phyloP scores from a whole-genome alignment of 2,329 filamentous ascomycete genomes.

The Curvularia lunata region DNA sequence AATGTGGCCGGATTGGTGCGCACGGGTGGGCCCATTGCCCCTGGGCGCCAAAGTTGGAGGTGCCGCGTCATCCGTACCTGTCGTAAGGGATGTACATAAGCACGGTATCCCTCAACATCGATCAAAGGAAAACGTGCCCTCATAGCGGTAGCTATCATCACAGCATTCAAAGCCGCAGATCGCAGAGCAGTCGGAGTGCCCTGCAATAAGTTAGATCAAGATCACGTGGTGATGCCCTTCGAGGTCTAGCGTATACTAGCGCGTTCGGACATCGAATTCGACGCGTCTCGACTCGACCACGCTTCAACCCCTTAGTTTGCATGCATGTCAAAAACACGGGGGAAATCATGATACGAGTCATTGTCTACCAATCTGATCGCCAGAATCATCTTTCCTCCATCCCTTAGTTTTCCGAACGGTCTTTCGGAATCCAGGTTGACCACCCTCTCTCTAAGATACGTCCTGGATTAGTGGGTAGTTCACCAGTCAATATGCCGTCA shows the following conservation, averaged over 20 bases:
- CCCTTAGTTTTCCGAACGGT: not conserved
- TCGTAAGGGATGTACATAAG: not conserved
- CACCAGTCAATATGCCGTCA: conserved; percentile 10
- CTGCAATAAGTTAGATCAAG: not conserved
- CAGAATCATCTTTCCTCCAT: not conserved
- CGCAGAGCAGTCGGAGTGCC: not conserved
- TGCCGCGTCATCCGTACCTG: conserved; percentile 26
- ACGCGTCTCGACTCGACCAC: conserved; percentile 2
- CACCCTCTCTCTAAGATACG: not conserved
- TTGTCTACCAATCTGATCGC: not conserved
- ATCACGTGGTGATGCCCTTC: conserved; percentile 1
- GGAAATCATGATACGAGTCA: not conserved
- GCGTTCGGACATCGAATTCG: not conserved
- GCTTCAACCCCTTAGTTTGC: not conserved
- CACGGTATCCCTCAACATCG: not conserved
- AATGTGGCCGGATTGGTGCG: conserved; percentile 27
- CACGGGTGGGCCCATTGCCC: conserved; percentile 17
- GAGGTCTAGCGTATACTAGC: not conserved
- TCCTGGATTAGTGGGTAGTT: not conserved
- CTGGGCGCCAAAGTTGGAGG: conserved; percentile 15
- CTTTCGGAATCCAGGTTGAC: not conserved
- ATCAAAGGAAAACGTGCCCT: not conserved
- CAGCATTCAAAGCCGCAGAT: not conserved
- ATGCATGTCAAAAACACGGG: conserved; percentile 1
- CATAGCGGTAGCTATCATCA: not conserved